These are phyloP conservation scores for Gaeumannomyces sp. DNA, from an alignment of 2,329 filamentous ascomycete genomes.

Conservation along the genomic window DNA sequence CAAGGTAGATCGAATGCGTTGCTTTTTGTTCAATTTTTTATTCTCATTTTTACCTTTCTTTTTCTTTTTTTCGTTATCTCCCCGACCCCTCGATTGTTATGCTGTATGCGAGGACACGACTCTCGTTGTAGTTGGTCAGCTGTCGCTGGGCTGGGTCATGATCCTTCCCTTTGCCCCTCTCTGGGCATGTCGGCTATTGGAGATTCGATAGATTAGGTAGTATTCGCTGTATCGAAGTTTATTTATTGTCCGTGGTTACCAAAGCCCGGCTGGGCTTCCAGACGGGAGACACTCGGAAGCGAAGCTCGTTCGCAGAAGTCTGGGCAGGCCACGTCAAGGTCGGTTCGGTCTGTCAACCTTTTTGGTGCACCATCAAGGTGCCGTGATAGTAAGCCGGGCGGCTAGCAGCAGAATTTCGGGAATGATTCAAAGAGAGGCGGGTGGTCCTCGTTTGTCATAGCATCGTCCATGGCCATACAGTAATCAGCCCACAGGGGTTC, in stretches of 20 bases:
- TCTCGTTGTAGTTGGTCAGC: not conserved
- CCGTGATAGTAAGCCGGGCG: not conserved
- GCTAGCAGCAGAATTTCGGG: too few species aligned
- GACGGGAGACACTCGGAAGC: not conserved
- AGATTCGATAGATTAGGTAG: not conserved
- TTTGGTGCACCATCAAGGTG: not conserved
- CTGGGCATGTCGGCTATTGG: not conserved
- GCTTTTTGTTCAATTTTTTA: not conserved
- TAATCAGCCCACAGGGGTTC: not conserved
- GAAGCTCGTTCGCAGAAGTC: not conserved
- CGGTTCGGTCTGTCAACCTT: too few species aligned
- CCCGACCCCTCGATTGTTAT: not conserved
- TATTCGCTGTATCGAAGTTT: not conserved
- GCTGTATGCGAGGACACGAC: not conserved
- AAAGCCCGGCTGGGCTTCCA: not conserved
- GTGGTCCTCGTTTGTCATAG: too few species aligned
- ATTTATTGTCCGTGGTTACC: not conserved
- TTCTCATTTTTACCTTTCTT: not conserved
- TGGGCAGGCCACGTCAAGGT: too few species aligned
- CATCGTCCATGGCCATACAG: not conserved
- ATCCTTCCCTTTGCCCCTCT: not conserved
- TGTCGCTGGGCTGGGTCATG: not conserved
- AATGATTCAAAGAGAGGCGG: not conserved
- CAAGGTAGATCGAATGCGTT: not conserved
- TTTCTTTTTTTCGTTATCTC: not conserved